Conservation (phyloP, 2,329 filamentous ascomycete species). For the Aspergillus sp. region DNA sequence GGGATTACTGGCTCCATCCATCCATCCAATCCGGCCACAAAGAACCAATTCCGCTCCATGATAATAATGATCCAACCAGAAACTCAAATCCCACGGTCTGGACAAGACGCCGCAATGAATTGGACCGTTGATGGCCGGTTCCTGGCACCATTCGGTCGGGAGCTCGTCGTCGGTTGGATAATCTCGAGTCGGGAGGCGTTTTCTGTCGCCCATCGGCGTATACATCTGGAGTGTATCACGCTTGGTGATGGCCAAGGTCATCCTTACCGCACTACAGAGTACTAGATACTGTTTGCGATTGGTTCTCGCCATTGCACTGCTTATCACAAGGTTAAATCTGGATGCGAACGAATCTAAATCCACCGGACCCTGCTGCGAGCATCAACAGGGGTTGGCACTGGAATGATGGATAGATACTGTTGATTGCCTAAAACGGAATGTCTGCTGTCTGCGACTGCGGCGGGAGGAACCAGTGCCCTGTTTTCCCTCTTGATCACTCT, state of each 20-base stretch:
- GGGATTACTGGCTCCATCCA: background rate
- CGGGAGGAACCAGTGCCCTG: background rate
- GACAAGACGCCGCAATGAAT: background rate
- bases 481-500: no score
- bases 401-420: background rate
- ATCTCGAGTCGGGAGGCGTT: no score
- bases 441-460: background rate
- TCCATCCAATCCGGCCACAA: background rate
- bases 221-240: no score
- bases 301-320: background rate
- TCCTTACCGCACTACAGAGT: no score
- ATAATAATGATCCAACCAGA: background rate
- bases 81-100: background rate
- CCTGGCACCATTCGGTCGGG: background rate
- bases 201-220: no score
- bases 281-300: background rate
- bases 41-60: background rate
- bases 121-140: background rate
- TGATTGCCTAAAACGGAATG: constrained; percentile 2
- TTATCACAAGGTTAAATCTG: background rate
- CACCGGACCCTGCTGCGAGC: background rate
- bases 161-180: background rate
- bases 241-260: no score
- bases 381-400: constrained; percentile 2
- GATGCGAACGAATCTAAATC: background rate